Percentiles rank a stretch among this genome's conserved stretches.
Evolutionary conservation across 2,329 filamentous ascomycete genomes (phyloP).

Genomic region (Ilyonectria mors-panacis): DNA sequence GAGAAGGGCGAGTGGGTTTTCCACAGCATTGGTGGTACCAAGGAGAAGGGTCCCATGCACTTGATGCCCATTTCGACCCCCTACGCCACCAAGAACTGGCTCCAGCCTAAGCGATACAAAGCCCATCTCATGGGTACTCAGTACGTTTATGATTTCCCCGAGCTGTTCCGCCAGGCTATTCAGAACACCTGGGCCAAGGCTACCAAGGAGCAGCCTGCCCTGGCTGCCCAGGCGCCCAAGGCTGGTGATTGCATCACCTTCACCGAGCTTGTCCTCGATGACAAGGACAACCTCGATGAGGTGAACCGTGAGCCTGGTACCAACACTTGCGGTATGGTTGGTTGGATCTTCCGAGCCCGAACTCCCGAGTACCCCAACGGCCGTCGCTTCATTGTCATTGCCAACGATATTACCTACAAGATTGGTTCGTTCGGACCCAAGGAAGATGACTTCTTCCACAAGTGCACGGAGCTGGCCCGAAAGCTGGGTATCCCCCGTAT

Average conservation of each 20-base stretch:
- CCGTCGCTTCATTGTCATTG: slow-evolving; percentile 93
- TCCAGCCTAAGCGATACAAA: slow-evolving; percentile 99
- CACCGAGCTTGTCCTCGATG: slow-evolving; percentile 94
- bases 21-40: slow-evolving; percentile 96
- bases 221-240: slow-evolving; percentile 86
- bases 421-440: slow-evolving; percentile 97
- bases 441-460: slow-evolving; percentile 99
- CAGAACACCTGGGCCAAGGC: slow-evolving; percentile 93
- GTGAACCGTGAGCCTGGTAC: slow-evolving; percentile 95
- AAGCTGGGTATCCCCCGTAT: slow-evolving; percentile 96
- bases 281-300: slow-evolving; percentile 91
- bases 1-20: slow-evolving; percentile 99
- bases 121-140: slow-evolving; percentile 99
- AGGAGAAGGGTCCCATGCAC: slow-evolving; percentile 96
- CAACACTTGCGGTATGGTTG: slow-evolving; percentile 98
- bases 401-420: slow-evolving; percentile 99
- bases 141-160: slow-evolving; percentile 99
- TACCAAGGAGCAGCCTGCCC: slow-evolving; percentile 78
- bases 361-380: slow-evolving; percentile 96
- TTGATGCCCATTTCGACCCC: slow-evolving; percentile 90
- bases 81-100: slow-evolving; percentile 98
- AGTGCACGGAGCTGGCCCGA: slow-evolving; percentile 96
- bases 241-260: slow-evolving; percentile 94
- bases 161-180: slow-evolving; percentile 97
- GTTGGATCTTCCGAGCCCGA: slow-evolving; percentile 94